Base-by-base conservation (phyloP, 2,329 filamentous ascomycete species). In the Claviceps lovelessii region DNA sequence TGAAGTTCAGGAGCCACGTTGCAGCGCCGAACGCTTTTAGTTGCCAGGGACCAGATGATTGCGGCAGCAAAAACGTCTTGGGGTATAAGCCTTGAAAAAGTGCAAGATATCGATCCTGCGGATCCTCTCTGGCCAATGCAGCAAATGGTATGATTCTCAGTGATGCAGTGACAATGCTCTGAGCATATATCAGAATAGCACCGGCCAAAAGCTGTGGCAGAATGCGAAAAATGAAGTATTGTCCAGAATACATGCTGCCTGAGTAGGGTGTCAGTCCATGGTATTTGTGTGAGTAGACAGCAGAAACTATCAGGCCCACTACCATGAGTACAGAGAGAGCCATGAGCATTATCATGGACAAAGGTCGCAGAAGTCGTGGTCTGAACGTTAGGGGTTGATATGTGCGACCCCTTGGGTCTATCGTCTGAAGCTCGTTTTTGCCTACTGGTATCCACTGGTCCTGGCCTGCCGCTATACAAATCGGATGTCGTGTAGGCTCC, bases 211-310 rank as follows among this genome's bases (percentile, higher is more conserved):
- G 72, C 55, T 90, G 88, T 2, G 91, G 90, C 1, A 96, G 72
- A 59, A 95, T 88, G 58, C 89, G 80, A 67, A 95, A 93, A 49
- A 94, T 69, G 66, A 96, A 95, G 69, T 94, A 95, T 59, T 83
- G 77, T 9, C 76, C 77, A 51, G 84, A 85, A 57, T 86, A 85
- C 55, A 89, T 84, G 35, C 71, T 74, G 49, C 76, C 77, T 39
- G 73, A 72, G 65, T 90, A 95, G 4, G 76, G 69, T 64, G 79
- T 82, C 13, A 96, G 71, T 0, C 88, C 88, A 10, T 75, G 68
- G 59, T 84, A 75, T 5, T 70, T 67, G 42, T 75, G 69, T 11
- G 86, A 88, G 70, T 81, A 89, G 41, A 86, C 71, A 55, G 86
- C 87, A 59, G 80, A 83, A 65, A 90, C 84, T 31, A 88, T 76